Base-by-base conservation (phyloP, 345 rosid species). In the Heritiera littoralis region DNA sequence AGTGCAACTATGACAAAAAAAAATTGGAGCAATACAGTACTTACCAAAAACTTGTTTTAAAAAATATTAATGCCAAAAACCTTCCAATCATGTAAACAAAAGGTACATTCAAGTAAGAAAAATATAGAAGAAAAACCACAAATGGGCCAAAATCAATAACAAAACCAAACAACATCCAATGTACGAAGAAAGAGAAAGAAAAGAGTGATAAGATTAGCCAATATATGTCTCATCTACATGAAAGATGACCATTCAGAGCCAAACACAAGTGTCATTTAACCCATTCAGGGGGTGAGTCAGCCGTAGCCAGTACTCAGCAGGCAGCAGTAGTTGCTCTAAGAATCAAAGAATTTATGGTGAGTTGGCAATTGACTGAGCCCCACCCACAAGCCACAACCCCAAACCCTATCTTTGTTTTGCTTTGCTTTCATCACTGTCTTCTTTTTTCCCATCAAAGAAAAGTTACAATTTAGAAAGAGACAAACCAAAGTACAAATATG, bases 401-500 rank as follows among this genome's bases (percentile, higher is more conserved):
- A 15, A 14, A 11, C 38, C 10, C 52, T 7, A 43, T 15, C 55
- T 46, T 10, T 18, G 32, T 72, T 77, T 65, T 51, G 32, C 79
- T 77, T 65, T 59, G 28, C 77, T 51, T 61, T 68, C 40, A 40
- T 13, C 9, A 15, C 12, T 45, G 73, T 48, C 45, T 28, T 76
- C 30, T 63, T 66, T 66, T 35, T 74, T 30, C 38, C 61, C 67
- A 32, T 69, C 59, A n/a, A 61, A 20, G 28, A 52, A 40, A n/a
- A 46, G 51, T 15, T 17, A 8, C 13, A 70, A 30, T 32, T 59
- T 23, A 72, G 55, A 78, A 59, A 63, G 64, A 61, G 71, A 74
- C 46, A 75, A 69, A 56, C 1, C 60, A 78, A 78, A 78, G 80
- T 78, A 78, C 80, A 78, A 5, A 9, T 49, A 4, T 45, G 61